Percentiles rank a stretch among this genome's conserved stretches.
These are phyloP conservation scores for Neoscytalidium dimidiatum DNA, from an alignment of 2,329 filamentous ascomycete species.

Conservation along the genomic window DNA sequence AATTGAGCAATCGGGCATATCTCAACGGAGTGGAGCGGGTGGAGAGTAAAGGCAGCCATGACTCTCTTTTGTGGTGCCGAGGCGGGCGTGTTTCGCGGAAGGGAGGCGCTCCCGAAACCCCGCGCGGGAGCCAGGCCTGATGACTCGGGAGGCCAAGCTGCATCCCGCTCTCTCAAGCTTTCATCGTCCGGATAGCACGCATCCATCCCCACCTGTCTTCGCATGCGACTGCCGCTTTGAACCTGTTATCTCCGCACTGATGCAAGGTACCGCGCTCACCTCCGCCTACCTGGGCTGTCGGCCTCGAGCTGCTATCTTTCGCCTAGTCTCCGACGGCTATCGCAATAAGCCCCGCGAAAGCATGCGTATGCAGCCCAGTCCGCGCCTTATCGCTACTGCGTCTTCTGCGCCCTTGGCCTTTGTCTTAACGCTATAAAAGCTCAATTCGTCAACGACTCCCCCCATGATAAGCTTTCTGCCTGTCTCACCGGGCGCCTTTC, in stretches of 20 bases:
- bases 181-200: neutral
- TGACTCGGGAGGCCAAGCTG: neutral
- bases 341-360: neutral
- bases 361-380: neutral
- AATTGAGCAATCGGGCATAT: neutral
- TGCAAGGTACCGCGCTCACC: neutral
- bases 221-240: constrained; percentile 1
- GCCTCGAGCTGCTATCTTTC: neutral
- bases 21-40: neutral
- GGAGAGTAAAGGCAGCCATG: neutral
- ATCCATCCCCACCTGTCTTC: neutral
- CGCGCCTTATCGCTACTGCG: neutral
- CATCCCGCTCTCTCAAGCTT: constrained; percentile 1
- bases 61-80: neutral
- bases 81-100: neutral
- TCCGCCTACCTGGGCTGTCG: neutral
- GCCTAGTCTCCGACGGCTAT: neutral
- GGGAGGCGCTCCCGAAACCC: no score
- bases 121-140: neutral
- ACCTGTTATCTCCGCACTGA: constrained; percentile 4
- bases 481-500: neutral
- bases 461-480: neutral
- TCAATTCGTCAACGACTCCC: no score
- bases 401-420: neutral
- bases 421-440: neutral